Evolutionary conservation across 148 eudicot genomes (phyloP).

Genomic region (Vaccinium corymbosum): DNA sequence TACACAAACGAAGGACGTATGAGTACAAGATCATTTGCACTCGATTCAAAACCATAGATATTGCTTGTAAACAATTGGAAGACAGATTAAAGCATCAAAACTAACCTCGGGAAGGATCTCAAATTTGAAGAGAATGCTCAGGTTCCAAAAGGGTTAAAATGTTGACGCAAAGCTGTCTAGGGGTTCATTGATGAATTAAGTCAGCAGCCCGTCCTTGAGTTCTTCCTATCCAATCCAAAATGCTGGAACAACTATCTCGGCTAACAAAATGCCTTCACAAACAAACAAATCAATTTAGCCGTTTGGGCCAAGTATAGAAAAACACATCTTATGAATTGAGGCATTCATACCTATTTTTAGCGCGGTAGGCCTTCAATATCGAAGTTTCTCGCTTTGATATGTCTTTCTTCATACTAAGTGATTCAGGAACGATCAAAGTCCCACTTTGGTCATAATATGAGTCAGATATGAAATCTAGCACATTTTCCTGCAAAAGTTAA

Average conservation of each 20-base stretch:
- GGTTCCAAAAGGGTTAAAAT: neutral
- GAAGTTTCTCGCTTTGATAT: slow-evolving; percentile 42
- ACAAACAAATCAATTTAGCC: slow-evolving; percentile 13
- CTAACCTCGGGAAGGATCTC: neutral
- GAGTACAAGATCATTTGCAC: neutral
- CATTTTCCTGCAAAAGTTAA: slow-evolving; percentile 55
- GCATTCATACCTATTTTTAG: slow-evolving; percentile 58
- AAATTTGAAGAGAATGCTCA: neutral
- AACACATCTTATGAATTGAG: neutral
- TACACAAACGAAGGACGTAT: neutral
- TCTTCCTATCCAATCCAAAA: slow-evolving; percentile 65
- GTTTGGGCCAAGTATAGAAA: neutral
- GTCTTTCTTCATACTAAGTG: slow-evolving; percentile 66
- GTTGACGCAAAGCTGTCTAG: neutral
- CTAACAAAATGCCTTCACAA: slow-evolving; percentile 56
- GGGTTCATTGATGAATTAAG: slow-evolving; percentile 17
- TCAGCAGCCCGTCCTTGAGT: slow-evolving; percentile 33
- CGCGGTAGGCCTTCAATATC: slow-evolving; percentile 58
- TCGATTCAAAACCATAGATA: neutral
- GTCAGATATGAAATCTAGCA: slow-evolving; percentile 56
- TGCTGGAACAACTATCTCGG: slow-evolving; percentile 58
- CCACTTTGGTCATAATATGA: slow-evolving; percentile 53
- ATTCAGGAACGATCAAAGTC: slow-evolving; percentile 49
- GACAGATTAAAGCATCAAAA: neutral
- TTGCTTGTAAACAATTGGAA: neutral